phyloP scores from a whole-genome alignment of 1,139 yeast species.

The Blastobotrys illinoisensis region DNA sequence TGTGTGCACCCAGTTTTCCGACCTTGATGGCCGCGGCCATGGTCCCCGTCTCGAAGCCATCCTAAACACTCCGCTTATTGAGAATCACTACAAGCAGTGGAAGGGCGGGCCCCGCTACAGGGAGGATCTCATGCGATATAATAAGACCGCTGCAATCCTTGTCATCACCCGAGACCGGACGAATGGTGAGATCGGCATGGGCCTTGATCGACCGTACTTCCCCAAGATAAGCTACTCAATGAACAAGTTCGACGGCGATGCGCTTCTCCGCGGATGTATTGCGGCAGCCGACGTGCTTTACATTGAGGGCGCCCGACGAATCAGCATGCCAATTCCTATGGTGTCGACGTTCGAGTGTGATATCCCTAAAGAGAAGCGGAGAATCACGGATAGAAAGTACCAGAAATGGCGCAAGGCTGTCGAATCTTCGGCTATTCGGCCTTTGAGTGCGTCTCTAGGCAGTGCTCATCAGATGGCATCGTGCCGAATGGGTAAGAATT shows the following conservation, averaged over 20 bases:
- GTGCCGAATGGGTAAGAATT: slow-evolving; percentile 51
- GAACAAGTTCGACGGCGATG: slow-evolving; percentile 41
- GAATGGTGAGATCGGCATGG: slow-evolving; percentile 40
- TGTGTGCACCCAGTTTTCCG: slow-evolving; percentile 46
- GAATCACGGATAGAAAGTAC: slow-evolving; percentile 43
- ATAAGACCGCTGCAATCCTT: slow-evolving; percentile 40
- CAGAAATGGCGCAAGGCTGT: slow-evolving; percentile 41
- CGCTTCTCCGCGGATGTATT: slow-evolving; percentile 40
- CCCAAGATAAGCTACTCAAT: slow-evolving; percentile 41
- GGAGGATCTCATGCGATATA: slow-evolving; percentile 38
- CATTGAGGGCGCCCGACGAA: slow-evolving; percentile 47
- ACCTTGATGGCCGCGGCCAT: slow-evolving; percentile 51
- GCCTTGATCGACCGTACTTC: slow-evolving; percentile 37
- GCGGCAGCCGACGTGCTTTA: slow-evolving; percentile 45
- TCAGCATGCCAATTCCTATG: slow-evolving; percentile 38
- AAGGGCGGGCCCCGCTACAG: slow-evolving; percentile 36
- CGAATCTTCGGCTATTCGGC: slow-evolving; percentile 31
- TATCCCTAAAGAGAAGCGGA: slow-evolving; percentile 41
- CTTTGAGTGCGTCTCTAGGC: slow-evolving; percentile 40
- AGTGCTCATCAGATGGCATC: slow-evolving; percentile 60
- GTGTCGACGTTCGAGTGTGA: slow-evolving; percentile 39
- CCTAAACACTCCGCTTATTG: slow-evolving; percentile 44
- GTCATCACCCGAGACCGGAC: slow-evolving; percentile 47
- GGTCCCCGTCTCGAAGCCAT: slow-evolving; percentile 54
- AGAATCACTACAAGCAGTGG: slow-evolving; percentile 44